Conservation (phyloP, 2,329 filamentous ascomycete species). For the Biscogniauxia mediterranea region DNA sequence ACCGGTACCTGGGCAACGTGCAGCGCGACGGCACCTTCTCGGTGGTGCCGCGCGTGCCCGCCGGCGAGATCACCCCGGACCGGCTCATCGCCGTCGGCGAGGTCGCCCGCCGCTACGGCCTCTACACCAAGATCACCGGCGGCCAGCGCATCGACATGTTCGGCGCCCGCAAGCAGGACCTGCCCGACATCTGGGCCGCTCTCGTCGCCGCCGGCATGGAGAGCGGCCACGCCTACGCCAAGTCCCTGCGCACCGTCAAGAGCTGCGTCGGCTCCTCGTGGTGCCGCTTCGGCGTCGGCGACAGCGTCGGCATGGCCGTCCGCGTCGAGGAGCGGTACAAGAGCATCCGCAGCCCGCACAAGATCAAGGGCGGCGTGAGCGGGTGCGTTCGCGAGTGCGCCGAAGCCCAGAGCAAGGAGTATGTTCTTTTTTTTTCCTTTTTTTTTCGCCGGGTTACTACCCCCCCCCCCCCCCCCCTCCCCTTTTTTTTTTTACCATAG, state of each 20-base stretch:
- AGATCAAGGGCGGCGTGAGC: slow-evolving; percentile 86
- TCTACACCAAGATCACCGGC: slow-evolving; percentile 92
- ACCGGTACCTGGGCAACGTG: slow-evolving; percentile 83
- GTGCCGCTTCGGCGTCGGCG: slow-evolving; percentile 86
- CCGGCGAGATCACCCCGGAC: slow-evolving; percentile 83
- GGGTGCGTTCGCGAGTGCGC: slow-evolving; percentile 92
- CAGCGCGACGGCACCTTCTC: slow-evolving; percentile 90
- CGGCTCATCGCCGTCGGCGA: slow-evolving; percentile 80
- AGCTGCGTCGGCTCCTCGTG: slow-evolving; percentile 88
- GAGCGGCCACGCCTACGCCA: slow-evolving; percentile 87
- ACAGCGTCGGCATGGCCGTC: slow-evolving; percentile 88
- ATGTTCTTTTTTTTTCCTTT: slow-evolving; percentile 32
- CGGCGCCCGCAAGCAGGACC: slow-evolving; percentile 82
- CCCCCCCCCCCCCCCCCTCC: too few relatives aligned
- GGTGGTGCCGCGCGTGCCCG: slow-evolving; percentile 78
- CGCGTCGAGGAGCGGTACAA: slow-evolving; percentile 88
- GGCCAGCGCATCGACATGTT: slow-evolving; percentile 93
- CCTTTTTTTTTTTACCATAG: slow-evolving; percentile 10
- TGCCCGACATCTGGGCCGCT: slow-evolving; percentile 77
- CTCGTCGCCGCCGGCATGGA: slow-evolving; percentile 85
- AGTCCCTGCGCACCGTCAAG: slow-evolving; percentile 85
- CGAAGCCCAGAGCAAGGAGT: slow-evolving; percentile 91
- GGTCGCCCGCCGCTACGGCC: slow-evolving; percentile 77
- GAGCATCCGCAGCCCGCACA: slow-evolving; percentile 83
- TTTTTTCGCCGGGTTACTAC: too few relatives aligned